Base-by-base conservation (phyloP, 2,329 filamentous ascomycete genomes). In the Beauveria asiatica region DNA sequence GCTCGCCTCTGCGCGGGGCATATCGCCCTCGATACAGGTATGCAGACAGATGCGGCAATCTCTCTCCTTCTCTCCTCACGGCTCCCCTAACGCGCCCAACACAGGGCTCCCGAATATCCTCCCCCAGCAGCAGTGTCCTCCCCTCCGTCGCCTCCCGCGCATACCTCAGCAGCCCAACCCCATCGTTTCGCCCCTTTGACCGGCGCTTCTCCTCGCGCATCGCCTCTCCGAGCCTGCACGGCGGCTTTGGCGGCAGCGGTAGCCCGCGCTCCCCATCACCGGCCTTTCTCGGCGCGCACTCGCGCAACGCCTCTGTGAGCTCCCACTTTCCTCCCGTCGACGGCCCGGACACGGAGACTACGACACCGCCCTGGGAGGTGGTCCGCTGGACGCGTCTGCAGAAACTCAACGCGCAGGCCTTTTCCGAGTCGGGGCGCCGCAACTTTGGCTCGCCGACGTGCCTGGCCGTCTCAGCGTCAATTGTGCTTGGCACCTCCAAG, bases 401-500 rank as follows among this genome's bases (percentile, higher is more conserved):
- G 69, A 97, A 95, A 72, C 84, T 99, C 63, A 92, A 91, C 25
- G 85, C 84, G 0, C 91, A 97, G 72, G 86, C 90, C 3, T 97
- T 97, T 72, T 96, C 93, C 2, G 95, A 99, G 73, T 83, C 87
- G 48, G 94, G 92, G 41, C 94, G 86, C 75, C 87, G 94, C 63
- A 97, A 90, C 72, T 97, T 97, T 78, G 95, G 94, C 30, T 82
- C 86, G 45, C 92, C 93, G 25, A 97, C 93, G 0, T 97, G 92
- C 75, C 81, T 97, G 68, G 87, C 88, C 45, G 88, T 97, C 52
- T 92, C 93, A 64, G 89, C 92, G 3, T 86, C 87, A 9, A 95
- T 99, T 67, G 90, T 92, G 16, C 75, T 99, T 57, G 94, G 94
- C 27, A 99, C 95, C 0, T 90, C 91, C 3, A 97, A 96, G 73